Conservation (phyloP, 164 flowering plant species). For the Buxus sempervirens region DNA sequence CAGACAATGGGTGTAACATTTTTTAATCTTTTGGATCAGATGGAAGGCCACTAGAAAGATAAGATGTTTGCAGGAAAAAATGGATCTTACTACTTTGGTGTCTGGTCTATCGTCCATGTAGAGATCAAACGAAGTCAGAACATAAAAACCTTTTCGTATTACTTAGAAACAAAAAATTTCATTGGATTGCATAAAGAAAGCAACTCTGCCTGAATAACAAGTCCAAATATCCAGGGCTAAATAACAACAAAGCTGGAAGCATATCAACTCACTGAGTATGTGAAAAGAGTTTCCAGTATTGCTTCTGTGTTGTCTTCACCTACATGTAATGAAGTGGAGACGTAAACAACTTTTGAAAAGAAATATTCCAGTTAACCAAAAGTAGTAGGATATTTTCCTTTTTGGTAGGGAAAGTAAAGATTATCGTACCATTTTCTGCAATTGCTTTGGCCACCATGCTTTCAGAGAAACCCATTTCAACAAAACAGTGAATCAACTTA, state of each 20-base stretch:
- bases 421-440: slow-evolving; percentile 12
- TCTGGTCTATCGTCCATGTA: no score
- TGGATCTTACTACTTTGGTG: no score
- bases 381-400: background rate
- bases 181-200: no score
- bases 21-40: no score
- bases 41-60: no score
- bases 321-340: slow-evolving; percentile 5
- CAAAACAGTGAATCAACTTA: background rate
- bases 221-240: no score
- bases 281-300: slow-evolving; percentile 26
- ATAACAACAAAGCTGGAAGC: background rate
- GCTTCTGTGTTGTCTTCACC: slow-evolving; percentile 22
- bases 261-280: slow-evolving; percentile 23
- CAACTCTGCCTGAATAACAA: background rate
- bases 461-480: slow-evolving; percentile 11
- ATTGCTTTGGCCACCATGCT: slow-evolving; percentile 13
- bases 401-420: no score
- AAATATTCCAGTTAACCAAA: background rate
- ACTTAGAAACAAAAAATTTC: no score
- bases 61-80: no score
- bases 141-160: no score
- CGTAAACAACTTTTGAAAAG: background rate
- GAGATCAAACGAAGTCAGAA: no score
- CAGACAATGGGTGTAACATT: no score